Evolutionary conservation across 257 asterid genomes (phyloP), one percentile per base, ranked within the genome.

Genomic region (Paulownia fortunei): DNA sequence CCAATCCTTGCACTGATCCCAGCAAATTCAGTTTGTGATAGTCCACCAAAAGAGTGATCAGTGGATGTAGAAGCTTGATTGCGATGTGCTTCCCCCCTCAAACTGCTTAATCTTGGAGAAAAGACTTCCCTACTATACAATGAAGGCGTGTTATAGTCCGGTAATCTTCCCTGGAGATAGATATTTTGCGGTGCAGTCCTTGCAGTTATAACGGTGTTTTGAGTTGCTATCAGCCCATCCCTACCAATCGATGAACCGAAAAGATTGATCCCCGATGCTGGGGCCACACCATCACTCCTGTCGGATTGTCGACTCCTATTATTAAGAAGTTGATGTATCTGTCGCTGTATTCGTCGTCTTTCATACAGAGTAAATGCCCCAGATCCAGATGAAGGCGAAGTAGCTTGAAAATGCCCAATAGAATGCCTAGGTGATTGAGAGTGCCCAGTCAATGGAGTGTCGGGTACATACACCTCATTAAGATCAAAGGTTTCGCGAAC

Each of bases 401-500:
- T 72, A 65, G 86, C 86, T 46, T 84, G 92, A 75, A 77, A 79
- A 81, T 85, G 88, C 60, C 90, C 88, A 21, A 52, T 23, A 9
- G 84, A 73, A 52, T 74, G 69, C 61, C 88, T 81, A 11, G 91
- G 91, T 64, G 91, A 82, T 11, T 79, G 89, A 69, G 85, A 74
- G 56, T 74, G 81, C n/a, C 82, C 86, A n/a, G 80, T 70, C 79
- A 83, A 44, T 21, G 93, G 96, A 60, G 93, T 88, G 51, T 91
- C 97, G 11, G 97, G 97, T 11, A 89, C 93, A 77, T 88, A 92
- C 23, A 83, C 85, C 84, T 89, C 98, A 62, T 94, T 92, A 23
- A 92, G 92, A 76, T 91, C 93, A 34, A 92, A 92, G 13, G 93
- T 76, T 82, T 87, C 96, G 36, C 90, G 87, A 34, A 83, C 84